These are phyloP conservation scores for Aquilaria sinensis DNA, from an alignment of 345 rosid genomes.

Conservation along the genomic window DNA sequence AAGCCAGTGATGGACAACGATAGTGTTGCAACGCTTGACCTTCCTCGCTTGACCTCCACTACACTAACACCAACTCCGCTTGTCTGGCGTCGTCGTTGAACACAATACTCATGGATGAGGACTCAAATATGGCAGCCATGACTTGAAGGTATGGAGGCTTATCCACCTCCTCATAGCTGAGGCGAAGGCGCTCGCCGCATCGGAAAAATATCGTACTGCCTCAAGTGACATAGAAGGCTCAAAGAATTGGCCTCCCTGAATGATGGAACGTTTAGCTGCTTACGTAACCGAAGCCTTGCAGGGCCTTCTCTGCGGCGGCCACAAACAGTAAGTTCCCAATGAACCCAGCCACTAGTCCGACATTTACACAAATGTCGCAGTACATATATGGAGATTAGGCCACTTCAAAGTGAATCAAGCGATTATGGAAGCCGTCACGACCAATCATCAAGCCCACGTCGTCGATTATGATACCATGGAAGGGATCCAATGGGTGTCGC, in stretches of 20 bases:
- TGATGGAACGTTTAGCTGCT: constrained; percentile 81
- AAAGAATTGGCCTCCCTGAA: constrained; percentile 70
- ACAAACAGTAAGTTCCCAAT: constrained; percentile 14
- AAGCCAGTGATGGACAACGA: constrained; percentile 54
- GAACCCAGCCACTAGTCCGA: constrained; percentile 23
- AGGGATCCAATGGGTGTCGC: constrained; percentile 85
- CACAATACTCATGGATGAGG: constrained; percentile 22
- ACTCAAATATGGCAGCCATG: constrained; percentile 28
- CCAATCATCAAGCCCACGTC: constrained; percentile 57
- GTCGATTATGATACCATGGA: constrained; percentile 85
- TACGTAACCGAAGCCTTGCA: constrained; percentile 72
- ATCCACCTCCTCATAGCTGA: constrained; percentile 86
- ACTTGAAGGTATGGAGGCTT: constrained; percentile 67
- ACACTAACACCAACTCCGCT: constrained; percentile 29
- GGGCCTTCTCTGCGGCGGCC: constrained; percentile 15
- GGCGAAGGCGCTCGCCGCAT: constrained; percentile 71
- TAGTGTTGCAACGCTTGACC: constrained; percentile 11
- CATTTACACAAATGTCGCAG: constrained; percentile 65
- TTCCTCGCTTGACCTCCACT: constrained; percentile 2
- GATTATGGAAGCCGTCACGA: constrained; percentile 62
- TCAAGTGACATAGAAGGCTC: constrained; percentile 89
- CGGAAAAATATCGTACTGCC: constrained; percentile 49
- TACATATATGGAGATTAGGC: constrained; percentile 62
- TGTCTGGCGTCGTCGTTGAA: constrained; percentile 20
- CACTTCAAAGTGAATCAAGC: constrained; percentile 90